Base-by-base conservation (phyloP, 2,329 filamentous ascomycete species). In the Ophiostoma novo-ulmi region DNA sequence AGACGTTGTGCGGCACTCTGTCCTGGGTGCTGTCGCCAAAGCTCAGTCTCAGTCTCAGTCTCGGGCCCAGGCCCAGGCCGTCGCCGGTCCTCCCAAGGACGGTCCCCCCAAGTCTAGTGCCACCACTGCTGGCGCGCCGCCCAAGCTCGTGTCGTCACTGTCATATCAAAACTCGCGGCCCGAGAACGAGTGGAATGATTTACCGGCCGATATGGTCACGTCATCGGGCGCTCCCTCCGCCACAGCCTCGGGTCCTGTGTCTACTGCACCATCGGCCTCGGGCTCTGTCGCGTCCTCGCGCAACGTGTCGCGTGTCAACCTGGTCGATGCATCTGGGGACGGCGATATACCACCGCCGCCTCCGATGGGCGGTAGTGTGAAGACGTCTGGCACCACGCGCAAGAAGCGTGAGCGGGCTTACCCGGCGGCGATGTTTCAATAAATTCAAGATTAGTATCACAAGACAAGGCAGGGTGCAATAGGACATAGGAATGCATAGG, bases 121-220 rank as follows among this genome's bases (percentile, higher is more conserved):
- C 6, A 4, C 13, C 35, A 17, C 7, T 4, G 31, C 31, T 3
- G 31, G 31, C 3, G 31, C 31, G 31, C 61, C 61, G 17, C 61
- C 61, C 36, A 64, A 64, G 35, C 63, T 65, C 7, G 8, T 11
- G 3, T 41, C 63, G n/a, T 75, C 77, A 31, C 78, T 80, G 66
- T 89, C 87, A 0, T 89, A 83, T 77, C 87, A 89, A 77, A 88
- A 86, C 71, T 78, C 81, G 74, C 82, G 87, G 7, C 84, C 88
- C 2, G 84, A 85, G 26, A 86, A 79, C 39, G 88, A 89, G 76
- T 90, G 88, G 88, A 90, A 90, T 78, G 88, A 90, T 76, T 75
- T 90, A 11, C 88, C 88, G 0, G 80, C 82, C 11, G 87, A 89
- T 69, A 88, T 89, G 85, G 78, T 84, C 13, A 76, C 78, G 26